phyloP scores from a whole-genome alignment of 108 stramenopile genomes.

The Skeletonema potamos region DNA sequence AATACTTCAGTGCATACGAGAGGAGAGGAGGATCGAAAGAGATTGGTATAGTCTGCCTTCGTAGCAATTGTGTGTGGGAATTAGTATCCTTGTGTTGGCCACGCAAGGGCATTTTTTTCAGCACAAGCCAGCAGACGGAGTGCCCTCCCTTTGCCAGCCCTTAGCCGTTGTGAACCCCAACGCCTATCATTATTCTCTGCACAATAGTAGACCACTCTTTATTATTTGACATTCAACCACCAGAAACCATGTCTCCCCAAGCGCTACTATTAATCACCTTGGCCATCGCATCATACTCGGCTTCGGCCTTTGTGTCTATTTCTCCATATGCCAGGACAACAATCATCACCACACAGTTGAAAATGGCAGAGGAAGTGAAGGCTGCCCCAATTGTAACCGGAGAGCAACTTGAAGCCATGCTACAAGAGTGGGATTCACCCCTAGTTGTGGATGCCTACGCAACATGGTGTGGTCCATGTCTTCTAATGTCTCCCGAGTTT shows the following conservation, averaged over 20 bases:
- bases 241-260: not conserved
- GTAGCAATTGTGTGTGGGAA: not conserved
- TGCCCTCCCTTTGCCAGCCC: too few relatives aligned
- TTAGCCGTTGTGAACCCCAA: too few relatives aligned
- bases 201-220: too few relatives aligned
- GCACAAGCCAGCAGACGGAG: too few relatives aligned
- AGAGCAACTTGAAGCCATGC: conserved; percentile 74
- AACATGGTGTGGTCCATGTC: conserved; percentile 82
- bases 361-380: conserved; percentile 14
- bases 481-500: conserved; percentile 85
- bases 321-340: not conserved
- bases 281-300: not conserved
- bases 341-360: not conserved
- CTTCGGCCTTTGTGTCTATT: not conserved
- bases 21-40: too few relatives aligned
- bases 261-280: not conserved
- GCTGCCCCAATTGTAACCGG: conserved; percentile 55
- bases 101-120: too few relatives aligned
- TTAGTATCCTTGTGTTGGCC: not conserved
- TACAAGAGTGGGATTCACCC: conserved; percentile 75
- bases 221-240: too few relatives aligned
- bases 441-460: conserved; percentile 86
- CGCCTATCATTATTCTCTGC: too few relatives aligned
- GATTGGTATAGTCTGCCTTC: too few relatives aligned
- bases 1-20: too few relatives aligned